phyloP scores from a whole-genome alignment of 2,329 filamentous ascomycete genomes.

The Fusarium aywerte region DNA sequence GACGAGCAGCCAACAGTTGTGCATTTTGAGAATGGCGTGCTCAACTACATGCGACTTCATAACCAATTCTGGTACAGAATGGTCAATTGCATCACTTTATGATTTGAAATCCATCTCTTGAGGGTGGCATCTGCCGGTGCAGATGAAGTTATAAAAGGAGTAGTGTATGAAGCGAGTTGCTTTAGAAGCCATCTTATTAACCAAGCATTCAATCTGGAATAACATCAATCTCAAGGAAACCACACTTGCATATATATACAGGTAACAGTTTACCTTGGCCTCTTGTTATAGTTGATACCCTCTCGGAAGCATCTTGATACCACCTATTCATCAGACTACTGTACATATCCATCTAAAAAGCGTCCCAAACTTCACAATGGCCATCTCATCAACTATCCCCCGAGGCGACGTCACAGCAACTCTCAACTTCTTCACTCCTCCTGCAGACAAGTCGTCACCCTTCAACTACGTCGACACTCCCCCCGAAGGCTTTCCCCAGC shows the following conservation, averaged over 20 bases:
- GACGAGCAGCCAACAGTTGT: conserved; percentile 37
- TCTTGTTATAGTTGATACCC: not conserved
- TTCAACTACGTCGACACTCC: conserved; percentile 75
- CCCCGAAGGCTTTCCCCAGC: conserved; percentile 68
- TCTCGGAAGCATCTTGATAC: not conserved
- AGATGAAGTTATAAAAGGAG: conserved; percentile 36
- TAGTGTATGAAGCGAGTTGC: conserved; percentile 7
- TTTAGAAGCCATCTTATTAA: conserved; percentile 3
- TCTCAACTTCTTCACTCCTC: conserved; percentile 74
- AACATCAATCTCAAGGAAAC: not conserved
- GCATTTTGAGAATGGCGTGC: conserved; percentile 42
- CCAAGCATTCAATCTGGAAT: not conserved
- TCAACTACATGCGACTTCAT: conserved; percentile 34
- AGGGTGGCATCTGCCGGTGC: conserved; percentile 1
- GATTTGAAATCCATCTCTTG: conserved; percentile 47
- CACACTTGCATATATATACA: not conserved
- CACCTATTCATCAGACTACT: not conserved
- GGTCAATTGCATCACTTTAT: conserved; percentile 28
- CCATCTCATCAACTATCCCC: conserved; percentile 56
- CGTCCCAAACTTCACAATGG: conserved; percentile 48
- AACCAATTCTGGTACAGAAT: conserved; percentile 24
- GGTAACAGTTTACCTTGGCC: conserved; percentile 4
- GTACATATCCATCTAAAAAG: not conserved
- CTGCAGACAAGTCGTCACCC: conserved; percentile 67
- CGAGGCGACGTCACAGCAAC: conserved; percentile 70